Evolutionary conservation across 805 yeast genomes (phyloP), one percentile per base, ranked within the genome.

Genomic region (Zygosaccharomyces siamensis): DNA sequence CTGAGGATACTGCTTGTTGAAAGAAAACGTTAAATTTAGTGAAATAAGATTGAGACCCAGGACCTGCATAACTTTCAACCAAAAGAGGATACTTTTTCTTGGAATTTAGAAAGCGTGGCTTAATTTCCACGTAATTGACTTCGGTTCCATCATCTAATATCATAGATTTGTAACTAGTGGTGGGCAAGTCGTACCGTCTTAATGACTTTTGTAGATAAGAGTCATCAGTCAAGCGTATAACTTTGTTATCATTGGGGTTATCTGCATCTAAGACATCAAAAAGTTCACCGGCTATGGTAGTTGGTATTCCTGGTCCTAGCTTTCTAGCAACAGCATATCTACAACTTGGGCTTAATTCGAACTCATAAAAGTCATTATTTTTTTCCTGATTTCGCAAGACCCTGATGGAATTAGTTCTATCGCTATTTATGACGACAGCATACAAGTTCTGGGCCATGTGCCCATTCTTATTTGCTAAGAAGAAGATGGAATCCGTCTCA

Each of bases 41-140:
- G 33, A 70, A 72, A 8, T 78, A 76, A 23, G 78, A 75, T 54
- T 80, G 83, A 3, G 86, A 81, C 0, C 93, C 95, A 1, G 95
- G 95, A 0, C 93, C 95, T 3, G 89, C 93, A 61, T 86, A 86
- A 0, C 79, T 82, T 49, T 78, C 76, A 2, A 85, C 88, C 38
- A 86, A 63, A 10, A 86, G 52, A 0, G 93, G 90, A 57, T 84
- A 79, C 52, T 76, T 73, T 36, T 64, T 65, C 0, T 55, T 55
- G 1, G 74, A 66, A 52, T 80, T 69, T 56, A 83, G 78, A 40
- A 72, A 69, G 0, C 75, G 73, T 0, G 95, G 95, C 38, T 75
- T 70, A 7, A 81, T 78, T 58, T 85, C 90, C 36, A 82, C 65
- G 47, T 80, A 73, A 58, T 82, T 78, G 5, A 82, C 60, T 6